Evolutionary conservation across 2,329 filamentous ascomycete species (phyloP).

Genomic region (Cadophora gregata): DNA sequence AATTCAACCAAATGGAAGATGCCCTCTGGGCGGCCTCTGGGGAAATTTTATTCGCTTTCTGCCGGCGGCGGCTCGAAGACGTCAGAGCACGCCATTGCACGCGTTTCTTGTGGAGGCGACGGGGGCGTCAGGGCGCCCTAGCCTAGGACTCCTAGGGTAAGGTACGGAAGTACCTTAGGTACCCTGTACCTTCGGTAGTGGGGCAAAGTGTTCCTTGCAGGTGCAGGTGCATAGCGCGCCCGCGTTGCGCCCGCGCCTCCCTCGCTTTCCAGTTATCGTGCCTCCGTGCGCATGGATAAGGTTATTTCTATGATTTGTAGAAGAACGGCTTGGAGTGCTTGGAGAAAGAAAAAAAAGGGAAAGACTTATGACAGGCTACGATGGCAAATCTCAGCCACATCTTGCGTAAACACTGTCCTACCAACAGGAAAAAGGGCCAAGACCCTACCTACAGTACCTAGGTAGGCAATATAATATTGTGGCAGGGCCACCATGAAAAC

Average conservation of each 20-base stretch:
- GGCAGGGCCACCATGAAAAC: too few relatives aligned
- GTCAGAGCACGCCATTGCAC: conserved; percentile 16
- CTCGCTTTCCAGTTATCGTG: too few relatives aligned
- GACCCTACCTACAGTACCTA: too few relatives aligned
- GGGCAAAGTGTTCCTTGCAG: conserved; percentile 7
- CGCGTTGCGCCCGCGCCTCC: too few relatives aligned
- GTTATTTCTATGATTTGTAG: background rate
- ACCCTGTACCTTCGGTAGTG: too few relatives aligned
- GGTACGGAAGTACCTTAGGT: too few relatives aligned
- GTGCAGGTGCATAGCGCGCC: too few relatives aligned
- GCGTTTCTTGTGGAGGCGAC: conserved; percentile 1
- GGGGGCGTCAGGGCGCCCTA: too few relatives aligned
- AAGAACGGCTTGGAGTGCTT: conserved; percentile 9
- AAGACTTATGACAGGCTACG: background rate
- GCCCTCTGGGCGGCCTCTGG: background rate
- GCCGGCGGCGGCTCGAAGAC: conserved; percentile 12
- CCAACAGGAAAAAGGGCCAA: background rate
- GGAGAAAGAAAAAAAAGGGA: background rate
- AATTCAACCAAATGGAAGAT: background rate
- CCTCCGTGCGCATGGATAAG: too few relatives aligned
- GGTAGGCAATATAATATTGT: too few relatives aligned
- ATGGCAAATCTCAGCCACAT: conserved; percentile 7
- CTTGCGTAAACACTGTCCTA: background rate
- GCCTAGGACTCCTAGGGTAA: too few relatives aligned
- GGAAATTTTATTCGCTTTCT: conserved; percentile 10